Percentiles rank a stretch among this genome's conserved stretches.
Evolutionary conservation across 306 rosid species (phyloP).

Genomic region (Vachellia pachyceras): DNA sequence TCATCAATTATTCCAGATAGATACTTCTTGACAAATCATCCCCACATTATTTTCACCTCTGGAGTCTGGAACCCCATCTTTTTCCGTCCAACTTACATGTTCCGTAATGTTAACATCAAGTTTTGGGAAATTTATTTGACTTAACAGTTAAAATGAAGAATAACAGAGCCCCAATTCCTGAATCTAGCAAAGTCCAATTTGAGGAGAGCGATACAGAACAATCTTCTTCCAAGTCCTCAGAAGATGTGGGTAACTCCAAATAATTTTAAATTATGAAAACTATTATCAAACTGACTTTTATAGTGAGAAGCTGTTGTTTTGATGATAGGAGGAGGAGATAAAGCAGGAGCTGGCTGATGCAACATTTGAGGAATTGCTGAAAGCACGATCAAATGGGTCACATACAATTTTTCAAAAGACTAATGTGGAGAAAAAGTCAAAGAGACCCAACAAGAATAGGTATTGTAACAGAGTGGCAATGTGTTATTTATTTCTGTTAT

Average conservation of each 20-base stretch:
- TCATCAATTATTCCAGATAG: slow-evolving; percentile 36
- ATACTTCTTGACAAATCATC: neutral
- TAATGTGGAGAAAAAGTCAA: slow-evolving; percentile 53
- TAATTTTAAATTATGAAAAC: neutral
- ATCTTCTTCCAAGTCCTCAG: slow-evolving; percentile 46
- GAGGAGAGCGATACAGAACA: slow-evolving; percentile 40
- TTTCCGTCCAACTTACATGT: neutral
- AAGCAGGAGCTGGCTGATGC: slow-evolving; percentile 78
- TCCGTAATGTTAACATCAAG: neutral
- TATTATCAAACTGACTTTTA: neutral
- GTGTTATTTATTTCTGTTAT: neutral
- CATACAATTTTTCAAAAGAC: slow-evolving; percentile 52
- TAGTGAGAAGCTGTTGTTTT: neutral
- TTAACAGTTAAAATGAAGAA: slow-evolving; percentile 36
- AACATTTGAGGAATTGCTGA: slow-evolving; percentile 85
- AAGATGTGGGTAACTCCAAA: slow-evolving; percentile 42
- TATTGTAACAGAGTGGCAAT: slow-evolving; percentile 18
- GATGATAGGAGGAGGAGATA: slow-evolving; percentile 70
- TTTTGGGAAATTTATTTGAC: slow-evolving; percentile 1
- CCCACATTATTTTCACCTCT: neutral
- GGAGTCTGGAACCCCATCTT: neutral
- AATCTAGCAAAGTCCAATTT: slow-evolving; percentile 35
- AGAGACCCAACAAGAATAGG: slow-evolving; percentile 87
- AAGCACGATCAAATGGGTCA: slow-evolving; percentile 78
- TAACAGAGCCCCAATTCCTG: slow-evolving; percentile 2